A percentile compares a stretch with the other conserved stretches of the same genome.
Conservation (phyloP, 2,329 filamentous ascomycete species). For the Rosellinia necatrix region DNA sequence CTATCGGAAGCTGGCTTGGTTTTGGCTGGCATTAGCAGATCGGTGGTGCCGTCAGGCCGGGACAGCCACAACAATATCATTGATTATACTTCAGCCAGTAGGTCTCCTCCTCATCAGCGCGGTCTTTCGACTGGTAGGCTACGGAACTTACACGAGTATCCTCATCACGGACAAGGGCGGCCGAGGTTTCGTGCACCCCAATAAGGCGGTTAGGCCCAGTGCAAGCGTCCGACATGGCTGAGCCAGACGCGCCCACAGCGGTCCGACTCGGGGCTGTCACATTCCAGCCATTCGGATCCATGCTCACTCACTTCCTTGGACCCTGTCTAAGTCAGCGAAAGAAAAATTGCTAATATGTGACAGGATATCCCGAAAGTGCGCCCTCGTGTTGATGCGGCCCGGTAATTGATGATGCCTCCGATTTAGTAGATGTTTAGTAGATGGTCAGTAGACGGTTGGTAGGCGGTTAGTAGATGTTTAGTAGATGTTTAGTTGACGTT, state of each 20-base stretch:
- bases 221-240: constrained; percentile 7
- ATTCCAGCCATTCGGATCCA: constrained; percentile 11
- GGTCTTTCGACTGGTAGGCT: constrained; percentile 10
- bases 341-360: constrained; percentile 3
- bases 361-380: constrained; percentile 12
- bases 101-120: neutral
- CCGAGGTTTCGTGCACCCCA: constrained; percentile 3
- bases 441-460: too few relatives aligned
- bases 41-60: constrained; percentile 27
- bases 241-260: constrained; percentile 8
- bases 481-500: too few relatives aligned
- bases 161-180: neutral
- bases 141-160: constrained; percentile 6
- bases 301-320: neutral
- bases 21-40: constrained; percentile 21
- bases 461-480: constrained; percentile 6
- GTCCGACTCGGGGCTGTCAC: constrained; percentile 10
- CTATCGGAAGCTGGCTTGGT: constrained; percentile 17
- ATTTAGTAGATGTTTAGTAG: constrained; percentile 8
- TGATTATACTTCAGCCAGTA: constrained; percentile 19
- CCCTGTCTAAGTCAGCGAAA: constrained; percentile 8
- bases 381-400: constrained; percentile 17
- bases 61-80: constrained; percentile 24
- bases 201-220: constrained; percentile 1
- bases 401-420: constrained; percentile 21